These are phyloP conservation scores for Pyronema omphalodes DNA, from an alignment of 495 filamentous ascomycete species.

Conservation along the genomic window DNA sequence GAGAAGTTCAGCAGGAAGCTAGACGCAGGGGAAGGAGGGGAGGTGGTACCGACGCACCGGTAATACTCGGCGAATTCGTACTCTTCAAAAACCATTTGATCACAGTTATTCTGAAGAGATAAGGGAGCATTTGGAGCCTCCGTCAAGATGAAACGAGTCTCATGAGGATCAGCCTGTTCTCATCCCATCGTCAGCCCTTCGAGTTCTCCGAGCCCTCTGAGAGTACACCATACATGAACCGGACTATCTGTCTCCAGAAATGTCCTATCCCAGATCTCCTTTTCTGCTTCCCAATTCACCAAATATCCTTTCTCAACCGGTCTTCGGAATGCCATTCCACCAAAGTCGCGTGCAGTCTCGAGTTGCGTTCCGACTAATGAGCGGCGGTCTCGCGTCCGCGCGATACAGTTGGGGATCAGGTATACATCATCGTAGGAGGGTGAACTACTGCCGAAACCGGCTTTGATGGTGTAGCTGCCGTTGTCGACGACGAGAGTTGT, in stretches of 20 bases:
- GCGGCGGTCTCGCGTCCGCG: conserved; percentile 58
- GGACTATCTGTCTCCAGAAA: conserved; percentile 62
- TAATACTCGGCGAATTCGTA: conserved; percentile 85
- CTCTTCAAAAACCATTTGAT: conserved; percentile 95
- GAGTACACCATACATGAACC: conserved; percentile 23
- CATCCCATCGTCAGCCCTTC: conserved; percentile 21
- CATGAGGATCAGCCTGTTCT: conserved; percentile 50
- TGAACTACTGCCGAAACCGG: conserved; percentile 48
- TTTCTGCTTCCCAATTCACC: conserved; percentile 92
- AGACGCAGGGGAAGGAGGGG: conserved; percentile 1
- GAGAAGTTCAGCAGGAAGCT: conserved; percentile 15
- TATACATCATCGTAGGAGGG: conserved; percentile 37
- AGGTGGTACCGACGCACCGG: conserved; percentile 46
- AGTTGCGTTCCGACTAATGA: conserved; percentile 65
- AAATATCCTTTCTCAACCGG: conserved; percentile 85
- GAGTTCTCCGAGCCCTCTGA: not conserved
- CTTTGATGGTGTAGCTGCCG: conserved; percentile 85
- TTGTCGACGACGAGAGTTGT: conserved; percentile 83
- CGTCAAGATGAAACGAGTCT: conserved; percentile 65
- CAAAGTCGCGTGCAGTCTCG: conserved; percentile 69
- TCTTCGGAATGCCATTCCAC: conserved; percentile 68
- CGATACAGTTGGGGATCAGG: conserved; percentile 73
- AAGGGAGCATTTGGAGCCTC: conserved; percentile 82
- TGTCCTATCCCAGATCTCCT: conserved; percentile 84
- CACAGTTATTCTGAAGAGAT: conserved; percentile 66